Base-by-base conservation (phyloP, 805 yeast genomes). In the Yarrowia porcina region DNA sequence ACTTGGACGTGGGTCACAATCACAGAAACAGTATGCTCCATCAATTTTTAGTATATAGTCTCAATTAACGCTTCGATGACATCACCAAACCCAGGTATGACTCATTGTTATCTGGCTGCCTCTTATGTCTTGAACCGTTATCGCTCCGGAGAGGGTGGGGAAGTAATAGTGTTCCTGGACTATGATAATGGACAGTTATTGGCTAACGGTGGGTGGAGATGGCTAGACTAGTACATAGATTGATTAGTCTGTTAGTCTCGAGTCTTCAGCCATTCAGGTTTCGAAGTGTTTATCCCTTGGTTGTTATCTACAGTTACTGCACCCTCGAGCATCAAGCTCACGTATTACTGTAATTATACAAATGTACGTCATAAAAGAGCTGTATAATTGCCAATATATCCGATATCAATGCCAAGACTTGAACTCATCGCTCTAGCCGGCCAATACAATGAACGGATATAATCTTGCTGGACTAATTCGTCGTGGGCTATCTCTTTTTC, bases 61-160 rank as follows among this genome's bases (percentile, higher is more conserved):
- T n/a, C n/a, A n/a, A n/a, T n/a, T n/a, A n/a, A n/a, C n/a, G n/a
- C n/a, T n/a, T n/a, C n/a, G n/a, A n/a, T n/a, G n/a, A n/a, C n/a
- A n/a, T n/a, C n/a, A n/a, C n/a, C n/a, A n/a, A n/a, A n/a, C n/a
- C n/a, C n/a, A 32, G 21, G 20, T 42, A 11, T 42, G 49, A 42
- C 33, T 42, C 49, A 42, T 27, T n/a, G 49, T 25, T 42, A 42
- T 39, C 44, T 42, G 49, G 49, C 49, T 42, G 49, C 49, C 17
- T 42, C 13, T n/a, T 5, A 25, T 42, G 49, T 25, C 49, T 42
- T 13, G 33, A 42, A 42, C 49, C n/a, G 49, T 42, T 42, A 42
- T 42, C 49, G 49, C 32, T 25, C 32, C 49, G 21, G 30, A 10
- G 44, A 18, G 47, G 45, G 49, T 42, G 49, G 49, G 33, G 47